phyloP scores from a whole-genome alignment of 495 filamentous ascomycete genomes.

The Talaromyces thailandensis region DNA sequence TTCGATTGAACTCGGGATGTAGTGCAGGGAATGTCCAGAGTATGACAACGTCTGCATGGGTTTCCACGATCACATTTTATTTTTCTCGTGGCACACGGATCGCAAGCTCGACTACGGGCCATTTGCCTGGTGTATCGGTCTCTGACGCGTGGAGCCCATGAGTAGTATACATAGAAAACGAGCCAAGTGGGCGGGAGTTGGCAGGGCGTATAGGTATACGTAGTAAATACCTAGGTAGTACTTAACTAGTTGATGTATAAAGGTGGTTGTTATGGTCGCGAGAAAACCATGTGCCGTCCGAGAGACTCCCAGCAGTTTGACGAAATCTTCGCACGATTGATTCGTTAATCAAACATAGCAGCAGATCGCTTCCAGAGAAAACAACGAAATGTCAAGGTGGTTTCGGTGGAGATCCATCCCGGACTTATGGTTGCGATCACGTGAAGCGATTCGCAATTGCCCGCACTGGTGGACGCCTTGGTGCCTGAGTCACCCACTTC shows the following conservation, averaged over 20 bases:
- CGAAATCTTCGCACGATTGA: neutral
- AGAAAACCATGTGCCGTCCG: neutral
- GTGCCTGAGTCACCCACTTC: neutral
- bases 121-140: constrained; percentile 4
- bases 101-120: constrained; percentile 7
- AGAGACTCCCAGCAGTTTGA: neutral
- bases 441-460: neutral
- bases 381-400: neutral
- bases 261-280: neutral
- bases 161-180: constrained; percentile 6
- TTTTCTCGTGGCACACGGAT: constrained; percentile 8
- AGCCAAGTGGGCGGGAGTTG: neutral
- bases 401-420: constrained; percentile 2
- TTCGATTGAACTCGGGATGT: constrained; percentile 7
- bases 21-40: constrained; percentile 5
- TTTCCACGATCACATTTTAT: constrained; percentile 8
- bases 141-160: constrained; percentile 7
- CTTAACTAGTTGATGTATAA: neutral
- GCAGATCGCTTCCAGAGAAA: neutral
- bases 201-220: neutral
- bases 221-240: no score
- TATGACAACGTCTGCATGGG: constrained; percentile 3
- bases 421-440: neutral
- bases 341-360: neutral
- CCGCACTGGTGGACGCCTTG: neutral